phyloP scores from a whole-genome alignment of 441 rosid species.

The Bruguiera hainesii region DNA sequence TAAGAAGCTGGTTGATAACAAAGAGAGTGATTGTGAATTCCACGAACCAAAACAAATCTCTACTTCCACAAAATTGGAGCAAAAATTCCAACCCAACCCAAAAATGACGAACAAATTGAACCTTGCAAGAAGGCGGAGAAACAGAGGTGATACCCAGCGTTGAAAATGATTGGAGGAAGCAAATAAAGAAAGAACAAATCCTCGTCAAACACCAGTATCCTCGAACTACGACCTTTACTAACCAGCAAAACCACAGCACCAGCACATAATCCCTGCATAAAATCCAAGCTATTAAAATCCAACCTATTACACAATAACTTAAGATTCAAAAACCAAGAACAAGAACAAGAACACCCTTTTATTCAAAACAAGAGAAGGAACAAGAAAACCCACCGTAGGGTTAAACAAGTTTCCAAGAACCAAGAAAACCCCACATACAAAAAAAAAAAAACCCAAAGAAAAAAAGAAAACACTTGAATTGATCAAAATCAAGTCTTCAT shows the following conservation, averaged over 20 bases:
- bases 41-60: background rate
- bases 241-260: slow-evolving; percentile 52
- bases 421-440: background rate
- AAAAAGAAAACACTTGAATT: background rate
- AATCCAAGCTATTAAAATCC: background rate
- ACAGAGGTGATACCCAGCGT: slow-evolving; percentile 49
- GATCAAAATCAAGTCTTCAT: background rate
- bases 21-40: too few relatives aligned
- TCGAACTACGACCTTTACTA: slow-evolving; percentile 29
- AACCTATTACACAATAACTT: background rate
- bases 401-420: background rate
- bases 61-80: background rate
- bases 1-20: too few relatives aligned
- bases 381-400: too few relatives aligned
- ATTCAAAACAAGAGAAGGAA: too few relatives aligned
- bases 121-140: slow-evolving; percentile 6
- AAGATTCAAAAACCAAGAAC: background rate
- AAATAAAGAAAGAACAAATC: slow-evolving; percentile 67
- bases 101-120: slow-evolving; percentile 4
- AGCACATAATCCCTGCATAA: slow-evolving; percentile 48
- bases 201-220: slow-evolving; percentile 44
- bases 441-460: background rate
- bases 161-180: slow-evolving; percentile 73
- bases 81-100: background rate
- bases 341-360: background rate